Conservation (phyloP, 1,284 basidiomycete genomes). For the Cryptococcus sp. region DNA sequence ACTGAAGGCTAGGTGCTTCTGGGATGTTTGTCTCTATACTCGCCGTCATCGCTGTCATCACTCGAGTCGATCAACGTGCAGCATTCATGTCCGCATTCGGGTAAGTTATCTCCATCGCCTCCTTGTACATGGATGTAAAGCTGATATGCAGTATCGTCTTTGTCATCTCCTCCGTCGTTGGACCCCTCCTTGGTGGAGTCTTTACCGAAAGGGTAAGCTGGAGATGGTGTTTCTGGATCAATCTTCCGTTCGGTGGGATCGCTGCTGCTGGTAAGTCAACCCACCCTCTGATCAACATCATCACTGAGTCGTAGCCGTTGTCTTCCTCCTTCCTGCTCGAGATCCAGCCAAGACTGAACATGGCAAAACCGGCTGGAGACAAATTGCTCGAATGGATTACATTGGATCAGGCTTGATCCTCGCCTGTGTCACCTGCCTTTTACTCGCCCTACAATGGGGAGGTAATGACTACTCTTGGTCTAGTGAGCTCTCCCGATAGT, state of each 20-base stretch:
- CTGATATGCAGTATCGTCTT: slow-evolving; percentile 41
- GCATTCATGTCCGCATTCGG: slow-evolving; percentile 43
- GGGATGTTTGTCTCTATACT: slow-evolving; percentile 48
- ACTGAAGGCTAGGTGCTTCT: slow-evolving; percentile 12
- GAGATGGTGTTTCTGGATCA: slow-evolving; percentile 46
- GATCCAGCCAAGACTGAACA: slow-evolving; percentile 52
- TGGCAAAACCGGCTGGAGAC: slow-evolving; percentile 46
- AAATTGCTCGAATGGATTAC: slow-evolving; percentile 46
- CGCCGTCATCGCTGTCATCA: slow-evolving; percentile 48
- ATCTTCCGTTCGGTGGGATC: slow-evolving; percentile 49
- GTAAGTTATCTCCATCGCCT: background rate
- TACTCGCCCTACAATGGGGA: slow-evolving; percentile 51
- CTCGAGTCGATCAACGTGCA: slow-evolving; percentile 48
- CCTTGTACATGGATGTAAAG: slow-evolving; percentile 9
- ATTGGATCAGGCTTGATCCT: slow-evolving; percentile 48
- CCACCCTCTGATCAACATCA: slow-evolving; percentile 11
- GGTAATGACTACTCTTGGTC: slow-evolving; percentile 51
- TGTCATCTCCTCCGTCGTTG: slow-evolving; percentile 44
- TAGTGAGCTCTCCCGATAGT: slow-evolving; percentile 9
- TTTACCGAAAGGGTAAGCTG: slow-evolving; percentile 51
- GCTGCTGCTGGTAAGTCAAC: slow-evolving; percentile 2
- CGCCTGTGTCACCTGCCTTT: slow-evolving; percentile 45
- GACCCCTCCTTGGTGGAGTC: slow-evolving; percentile 48
- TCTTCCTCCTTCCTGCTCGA: slow-evolving; percentile 52
- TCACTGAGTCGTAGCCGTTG: slow-evolving; percentile 43